Evolutionary conservation across 805 yeast species (phyloP).

Genomic region (Candida oleophila): DNA sequence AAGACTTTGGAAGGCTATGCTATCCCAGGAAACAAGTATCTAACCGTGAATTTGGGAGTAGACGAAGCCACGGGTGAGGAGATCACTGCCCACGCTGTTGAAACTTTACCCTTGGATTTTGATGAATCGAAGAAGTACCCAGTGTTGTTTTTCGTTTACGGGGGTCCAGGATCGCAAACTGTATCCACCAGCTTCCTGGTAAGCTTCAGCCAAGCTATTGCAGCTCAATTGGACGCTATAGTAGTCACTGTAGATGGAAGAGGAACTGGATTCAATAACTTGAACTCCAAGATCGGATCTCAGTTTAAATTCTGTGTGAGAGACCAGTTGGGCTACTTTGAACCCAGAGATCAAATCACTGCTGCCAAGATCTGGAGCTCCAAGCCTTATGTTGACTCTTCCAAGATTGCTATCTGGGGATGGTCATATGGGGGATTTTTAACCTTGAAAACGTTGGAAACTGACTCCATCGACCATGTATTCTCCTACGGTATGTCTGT

Average conservation of each 20-base stretch:
- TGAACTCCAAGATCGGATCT: slow-evolving; percentile 41
- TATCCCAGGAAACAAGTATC: slow-evolving; percentile 55
- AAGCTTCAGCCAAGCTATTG: slow-evolving; percentile 69
- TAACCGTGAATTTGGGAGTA: slow-evolving; percentile 52
- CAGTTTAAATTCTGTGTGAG: slow-evolving; percentile 74
- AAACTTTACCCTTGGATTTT: slow-evolving; percentile 76
- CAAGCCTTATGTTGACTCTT: slow-evolving; percentile 59
- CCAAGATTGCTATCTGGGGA: slow-evolving; percentile 74
- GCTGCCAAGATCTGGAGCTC: slow-evolving; percentile 75
- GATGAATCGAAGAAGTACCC: slow-evolving; percentile 69
- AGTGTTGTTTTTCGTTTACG: slow-evolving; percentile 84
- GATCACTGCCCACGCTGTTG: slow-evolving; percentile 61
- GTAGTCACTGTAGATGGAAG: slow-evolving; percentile 96
- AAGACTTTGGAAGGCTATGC: slow-evolving; percentile 43
- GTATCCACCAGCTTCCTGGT: slow-evolving; percentile 63
- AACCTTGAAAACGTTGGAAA: slow-evolving; percentile 71
- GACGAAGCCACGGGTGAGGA: slow-evolving; percentile 48
- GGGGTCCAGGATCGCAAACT: slow-evolving; percentile 92
- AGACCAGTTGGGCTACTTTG: slow-evolving; percentile 77
- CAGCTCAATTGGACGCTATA: slow-evolving; percentile 75
- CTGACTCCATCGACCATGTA: slow-evolving; percentile 51
- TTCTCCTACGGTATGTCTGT: slow-evolving; percentile 79
- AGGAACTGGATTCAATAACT: slow-evolving; percentile 90
- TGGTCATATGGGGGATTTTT: slow-evolving; percentile 87
- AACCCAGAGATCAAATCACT: slow-evolving; percentile 80